A percentile compares a stretch with the other conserved stretches of the same genome.
Evolutionary conservation across 805 yeast genomes (phyloP).

Genomic region (Blastobotrys parvus): DNA sequence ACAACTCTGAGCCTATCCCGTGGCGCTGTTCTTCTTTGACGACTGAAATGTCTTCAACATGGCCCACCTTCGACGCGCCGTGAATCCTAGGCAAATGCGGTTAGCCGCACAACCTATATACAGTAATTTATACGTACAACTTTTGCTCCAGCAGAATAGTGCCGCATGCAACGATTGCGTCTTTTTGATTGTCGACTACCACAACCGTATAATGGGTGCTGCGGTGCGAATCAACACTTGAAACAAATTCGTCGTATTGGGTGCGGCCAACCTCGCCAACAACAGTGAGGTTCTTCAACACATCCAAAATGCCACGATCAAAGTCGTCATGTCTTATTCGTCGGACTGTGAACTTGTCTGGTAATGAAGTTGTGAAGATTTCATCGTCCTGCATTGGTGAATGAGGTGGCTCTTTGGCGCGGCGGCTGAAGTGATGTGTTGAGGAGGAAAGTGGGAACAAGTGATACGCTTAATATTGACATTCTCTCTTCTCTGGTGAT

Average conservation of each 20-base stretch:
- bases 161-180: constrained; percentile 13
- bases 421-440: too few relatives aligned
- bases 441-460: too few relatives aligned
- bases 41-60: constrained; percentile 16
- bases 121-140: neutral
- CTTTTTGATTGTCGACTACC: constrained; percentile 5
- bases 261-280: constrained; percentile 10
- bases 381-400: too few relatives aligned
- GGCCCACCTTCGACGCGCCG: constrained; percentile 15
- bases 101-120: neutral
- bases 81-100: constrained; percentile 7
- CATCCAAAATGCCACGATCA: constrained; percentile 11
- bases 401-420: too few relatives aligned
- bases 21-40: constrained; percentile 11
- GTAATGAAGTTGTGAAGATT: too few relatives aligned
- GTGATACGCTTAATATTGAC: too few relatives aligned
- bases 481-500: too few relatives aligned
- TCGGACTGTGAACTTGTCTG: constrained; percentile 11
- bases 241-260: constrained; percentile 9
- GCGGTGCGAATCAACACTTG: constrained; percentile 2
- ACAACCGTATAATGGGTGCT: constrained; percentile 8
- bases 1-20: constrained; percentile 12
- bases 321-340: constrained; percentile 10
- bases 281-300: constrained; percentile 11
- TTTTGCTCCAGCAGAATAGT: constrained; percentile 13